Base-by-base conservation (phyloP, 176 grass and related monocot species). In the Oryza rufipogon region DNA sequence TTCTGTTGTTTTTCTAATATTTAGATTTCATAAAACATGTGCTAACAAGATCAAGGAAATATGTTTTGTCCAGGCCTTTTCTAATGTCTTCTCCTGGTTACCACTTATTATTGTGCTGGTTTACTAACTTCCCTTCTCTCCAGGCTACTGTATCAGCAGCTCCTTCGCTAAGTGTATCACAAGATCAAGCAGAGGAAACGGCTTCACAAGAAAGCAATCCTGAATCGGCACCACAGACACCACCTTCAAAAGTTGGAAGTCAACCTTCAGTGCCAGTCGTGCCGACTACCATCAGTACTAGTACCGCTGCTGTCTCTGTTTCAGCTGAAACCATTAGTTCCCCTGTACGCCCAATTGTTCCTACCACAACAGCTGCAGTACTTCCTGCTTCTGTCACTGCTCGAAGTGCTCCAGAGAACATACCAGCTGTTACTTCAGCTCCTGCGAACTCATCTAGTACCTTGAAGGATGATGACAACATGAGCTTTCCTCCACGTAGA, bases 391-490 rank as follows among this genome's bases (percentile, higher is more conserved):
- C 91, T 75, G 70, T 83, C 81, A 79, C 84, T 87, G 80, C 80
- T 85, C 86, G 84, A 68, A 87, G 78, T 87, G 86, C 66, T 87
- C 61, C 90, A 4, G 93, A 99, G 72, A 88, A 52, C 23, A 83
- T 81, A 23, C 75, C 93, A 86, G 44, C 81, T 89, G 67, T 83
- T 85, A 44, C 80, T 66, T 78, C 89, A 80, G 63, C 85, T 80
- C 86, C 87, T 83, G 64, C 78, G 70, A 93, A 81, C 75, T 81
- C 83, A 94, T 85, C 91, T 56, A 79, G 30, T 58, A 56, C 86
- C 22, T 68, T 80, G 70, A 99, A 94, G 87, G 97, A 99, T 77
- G 97, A 99, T 81, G 97, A 94, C 70, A 85, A 54, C 63, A 89
- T 87, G 90, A 92, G 42, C 69, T 86, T 96, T 73, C 89, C 93